Percentiles rank a stretch among this genome's conserved stretches.
Conservation (phyloP, 108 stramenopile species). For the Nitzschia sp. region DNA sequence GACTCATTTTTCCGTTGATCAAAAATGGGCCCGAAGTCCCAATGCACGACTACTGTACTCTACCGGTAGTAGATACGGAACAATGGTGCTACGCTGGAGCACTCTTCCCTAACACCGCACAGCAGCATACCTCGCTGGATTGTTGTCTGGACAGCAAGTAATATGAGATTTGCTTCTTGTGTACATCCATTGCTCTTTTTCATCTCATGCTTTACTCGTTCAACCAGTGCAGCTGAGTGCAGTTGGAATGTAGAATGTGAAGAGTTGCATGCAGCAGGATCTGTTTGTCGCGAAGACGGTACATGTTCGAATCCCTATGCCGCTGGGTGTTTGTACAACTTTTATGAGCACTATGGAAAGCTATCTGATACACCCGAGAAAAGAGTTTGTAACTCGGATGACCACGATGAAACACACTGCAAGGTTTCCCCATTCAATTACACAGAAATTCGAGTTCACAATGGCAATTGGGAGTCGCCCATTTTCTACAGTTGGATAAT, state of each 20-base stretch:
- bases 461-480: slow-evolving; percentile 38
- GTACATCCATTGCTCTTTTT: too few species aligned
- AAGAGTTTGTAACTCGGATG: slow-evolving; percentile 26
- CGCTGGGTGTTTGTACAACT: slow-evolving; percentile 29
- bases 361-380: slow-evolving; percentile 2
- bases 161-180: too few species aligned
- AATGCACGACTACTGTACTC: too few species aligned
- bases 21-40: too few species aligned
- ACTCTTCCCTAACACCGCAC: too few species aligned
- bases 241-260: slow-evolving; percentile 3
- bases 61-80: too few species aligned
- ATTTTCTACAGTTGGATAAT: slow-evolving; percentile 42
- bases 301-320: slow-evolving; percentile 43
- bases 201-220: too few species aligned
- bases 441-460: slow-evolving; percentile 35
- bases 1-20: too few species aligned
- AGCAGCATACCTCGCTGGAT: too few species aligned
- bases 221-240: neutral
- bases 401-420: slow-evolving; percentile 1
- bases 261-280: slow-evolving; percentile 7
- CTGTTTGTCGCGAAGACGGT: slow-evolving; percentile 9
- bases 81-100: too few species aligned
- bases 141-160: too few species aligned
- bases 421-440: slow-evolving; percentile 22
- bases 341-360: neutral